Conservation (phyloP, 1,139 yeast species). For the Diutina siamensis region DNA sequence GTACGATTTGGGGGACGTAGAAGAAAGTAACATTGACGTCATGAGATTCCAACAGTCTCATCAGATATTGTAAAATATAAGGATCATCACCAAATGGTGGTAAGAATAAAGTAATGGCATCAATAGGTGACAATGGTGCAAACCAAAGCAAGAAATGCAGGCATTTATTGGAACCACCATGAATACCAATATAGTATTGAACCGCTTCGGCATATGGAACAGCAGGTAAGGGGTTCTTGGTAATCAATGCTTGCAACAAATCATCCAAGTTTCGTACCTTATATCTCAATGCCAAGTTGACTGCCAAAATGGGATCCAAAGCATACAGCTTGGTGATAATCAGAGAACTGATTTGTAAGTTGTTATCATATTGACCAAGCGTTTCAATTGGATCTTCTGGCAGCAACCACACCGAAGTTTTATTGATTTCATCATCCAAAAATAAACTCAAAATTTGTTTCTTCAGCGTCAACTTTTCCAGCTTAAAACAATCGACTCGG, state of each 20-base stretch:
- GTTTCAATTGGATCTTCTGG: conserved; percentile 44
- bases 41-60: conserved; percentile 81
- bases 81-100: conserved; percentile 67
- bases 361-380: conserved; percentile 20
- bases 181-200: conserved; percentile 16
- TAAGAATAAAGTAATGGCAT: conserved; percentile 72
- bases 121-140: conserved; percentile 73
- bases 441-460: conserved; percentile 46
- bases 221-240: conserved; percentile 50
- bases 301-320: conserved; percentile 64
- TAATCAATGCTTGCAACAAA: conserved; percentile 43
- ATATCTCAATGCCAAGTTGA: conserved; percentile 56
- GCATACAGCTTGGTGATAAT: conserved; percentile 44
- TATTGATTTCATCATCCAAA: conserved; percentile 64
- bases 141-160: conserved; percentile 50
- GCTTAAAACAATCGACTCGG: conserved; percentile 15
- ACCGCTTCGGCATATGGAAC: background rate
- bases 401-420: conserved; percentile 68
- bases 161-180: conserved; percentile 29
- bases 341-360: conserved; percentile 20
- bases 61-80: conserved; percentile 69
- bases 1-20: conserved; percentile 97
- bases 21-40: conserved; percentile 86
- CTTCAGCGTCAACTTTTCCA: conserved; percentile 27
- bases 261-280: conserved; percentile 31